Conservation (phyloP, 495 filamentous ascomycete genomes). For the Penicillium antarcticum region DNA sequence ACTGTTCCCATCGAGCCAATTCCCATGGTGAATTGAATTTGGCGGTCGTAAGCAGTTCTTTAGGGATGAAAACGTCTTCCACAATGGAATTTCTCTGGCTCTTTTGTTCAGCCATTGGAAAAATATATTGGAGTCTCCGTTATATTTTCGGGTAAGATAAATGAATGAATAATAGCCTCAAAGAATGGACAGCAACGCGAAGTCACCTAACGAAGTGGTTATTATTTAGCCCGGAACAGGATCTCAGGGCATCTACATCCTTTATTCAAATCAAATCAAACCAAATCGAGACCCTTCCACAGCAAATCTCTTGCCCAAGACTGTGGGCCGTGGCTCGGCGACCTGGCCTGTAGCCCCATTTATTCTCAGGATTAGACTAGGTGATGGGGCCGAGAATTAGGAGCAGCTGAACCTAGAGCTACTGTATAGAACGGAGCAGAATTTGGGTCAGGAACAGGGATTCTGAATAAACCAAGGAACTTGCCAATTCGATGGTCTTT, state of each 20-base stretch:
- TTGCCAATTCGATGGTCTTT: too few relatives aligned
- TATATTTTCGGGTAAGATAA: background rate
- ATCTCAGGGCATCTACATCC: background rate
- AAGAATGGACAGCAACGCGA: background rate
- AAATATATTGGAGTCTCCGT: background rate
- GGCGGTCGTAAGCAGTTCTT: slow-evolving; percentile 18
- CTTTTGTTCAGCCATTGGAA: slow-evolving; percentile 6
- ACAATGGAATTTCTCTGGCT: slow-evolving; percentile 12
- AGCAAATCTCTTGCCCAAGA: background rate
- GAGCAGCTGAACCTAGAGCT: background rate
- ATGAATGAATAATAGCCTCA: background rate
- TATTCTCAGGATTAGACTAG: background rate
- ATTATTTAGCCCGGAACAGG: background rate
- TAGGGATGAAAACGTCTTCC: slow-evolving; percentile 22
- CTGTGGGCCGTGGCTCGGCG: background rate
- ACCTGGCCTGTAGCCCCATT: too few relatives aligned
- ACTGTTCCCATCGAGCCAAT: slow-evolving; percentile 18
- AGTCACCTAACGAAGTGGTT: background rate
- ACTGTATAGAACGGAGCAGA: too few relatives aligned
- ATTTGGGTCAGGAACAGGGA: too few relatives aligned
- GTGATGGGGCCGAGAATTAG: background rate
- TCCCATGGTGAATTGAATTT: slow-evolving; percentile 25
- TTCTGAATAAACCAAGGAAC: too few relatives aligned
- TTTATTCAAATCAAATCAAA: slow-evolving; percentile 1
- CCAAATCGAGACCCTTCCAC: background rate